Base-by-base conservation (phyloP, 352 stramenopile genomes). In the Globisporangium splendens region DNA sequence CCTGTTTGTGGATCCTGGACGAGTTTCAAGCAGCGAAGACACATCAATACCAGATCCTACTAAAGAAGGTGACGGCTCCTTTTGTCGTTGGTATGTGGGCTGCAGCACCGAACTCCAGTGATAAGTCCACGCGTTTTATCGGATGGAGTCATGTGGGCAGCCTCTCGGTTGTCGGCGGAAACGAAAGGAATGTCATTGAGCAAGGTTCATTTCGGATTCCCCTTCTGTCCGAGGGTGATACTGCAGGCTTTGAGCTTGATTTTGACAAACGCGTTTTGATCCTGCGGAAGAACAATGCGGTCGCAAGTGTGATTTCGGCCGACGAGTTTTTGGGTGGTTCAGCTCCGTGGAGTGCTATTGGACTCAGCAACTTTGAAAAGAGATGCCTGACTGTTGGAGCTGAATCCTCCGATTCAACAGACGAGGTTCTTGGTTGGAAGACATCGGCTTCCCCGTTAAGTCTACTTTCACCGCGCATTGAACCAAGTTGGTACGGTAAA, bases 401-500 rank as follows among this genome's bases (percentile, higher is more conserved):
- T 5, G 46, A 31, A 21, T 50, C 57, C n/a, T 28, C n/a, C 1
- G 46, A 42, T 18, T 13, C 44, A 12, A 47, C 22, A 8, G 62
- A 64, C 8, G 12, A 33, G 10, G 14, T 68, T 43, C 31, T 41
- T 17, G 35, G 28, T 0, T 56, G 57, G 46, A 21, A 21, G 2
- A 50, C 72, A n/a, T 42, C 46, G 8, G 67, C 59, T 54, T 87
- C 78, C 28, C 65, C 76, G 20, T 24, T 88, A 7, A 67, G 62
- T 0, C 46, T 75, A 0, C 54, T 87, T 20, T 70, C 70, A 42
- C 38, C 38, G 8, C 22, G 48, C 22, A 60, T 79, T 14, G 43
- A 65, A 20, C 76, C 78, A 21, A 79, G 63, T 17, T 91, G 80
- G 80, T 89, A 88, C 50, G 73, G 55, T 55, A 88, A 85, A 41